phyloP scores from a whole-genome alignment of 202 grass and related monocot species.

The Schoenoplectus triqueter region DNA sequence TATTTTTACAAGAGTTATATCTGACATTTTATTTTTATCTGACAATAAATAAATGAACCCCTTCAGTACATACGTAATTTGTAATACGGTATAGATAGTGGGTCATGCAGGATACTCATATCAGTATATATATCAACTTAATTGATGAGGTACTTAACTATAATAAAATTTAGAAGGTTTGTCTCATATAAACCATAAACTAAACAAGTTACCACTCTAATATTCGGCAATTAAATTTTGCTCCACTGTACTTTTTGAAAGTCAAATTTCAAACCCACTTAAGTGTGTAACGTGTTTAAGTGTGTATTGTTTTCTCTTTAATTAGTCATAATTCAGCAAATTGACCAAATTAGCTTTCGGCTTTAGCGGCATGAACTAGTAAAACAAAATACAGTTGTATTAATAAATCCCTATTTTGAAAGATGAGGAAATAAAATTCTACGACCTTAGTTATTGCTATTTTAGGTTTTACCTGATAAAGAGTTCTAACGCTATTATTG shows the following conservation, averaged over 20 bases:
- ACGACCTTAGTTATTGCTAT: background rate
- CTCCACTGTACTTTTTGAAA: background rate
- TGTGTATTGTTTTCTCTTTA: background rate
- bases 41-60: too few relatives aligned
- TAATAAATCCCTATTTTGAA: background rate
- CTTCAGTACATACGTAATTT: too few relatives aligned
- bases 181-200: background rate
- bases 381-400: background rate
- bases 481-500: background rate
- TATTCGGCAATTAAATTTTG: background rate
- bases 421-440: background rate
- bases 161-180: background rate
- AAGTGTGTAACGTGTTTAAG: too few relatives aligned
- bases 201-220: background rate
- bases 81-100: background rate
- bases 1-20: too few relatives aligned
- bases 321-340: background rate
- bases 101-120: background rate
- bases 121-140: background rate
- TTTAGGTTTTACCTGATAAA: background rate
- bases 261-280: background rate
- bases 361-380: background rate
- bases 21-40: too few relatives aligned
- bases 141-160: background rate
- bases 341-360: conserved; percentile 18